These are phyloP conservation scores for Penicillium egyptiacum DNA, from an alignment of 495 filamentous ascomycete species.

Conservation along the genomic window DNA sequence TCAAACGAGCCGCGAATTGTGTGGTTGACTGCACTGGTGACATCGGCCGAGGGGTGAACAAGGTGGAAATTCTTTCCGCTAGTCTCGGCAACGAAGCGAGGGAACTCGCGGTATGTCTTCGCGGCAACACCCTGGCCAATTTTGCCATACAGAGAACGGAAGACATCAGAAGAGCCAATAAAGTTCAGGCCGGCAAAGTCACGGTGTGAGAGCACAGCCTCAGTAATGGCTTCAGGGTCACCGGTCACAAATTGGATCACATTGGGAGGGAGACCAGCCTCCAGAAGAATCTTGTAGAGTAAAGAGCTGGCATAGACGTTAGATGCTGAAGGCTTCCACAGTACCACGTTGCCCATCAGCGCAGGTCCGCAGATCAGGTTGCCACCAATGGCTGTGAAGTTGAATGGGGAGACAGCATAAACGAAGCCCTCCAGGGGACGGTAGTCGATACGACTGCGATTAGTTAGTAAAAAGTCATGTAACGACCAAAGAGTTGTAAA, in stretches of 20 bases:
- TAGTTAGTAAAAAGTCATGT: constrained; percentile 2
- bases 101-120: constrained; percentile 70
- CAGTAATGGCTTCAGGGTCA: constrained; percentile 71
- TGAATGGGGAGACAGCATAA: constrained; percentile 84
- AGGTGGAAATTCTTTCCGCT: constrained; percentile 94
- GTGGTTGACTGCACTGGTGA: constrained; percentile 73
- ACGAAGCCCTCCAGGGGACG: constrained; percentile 84
- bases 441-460: constrained; percentile 64
- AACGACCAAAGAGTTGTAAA: neutral
- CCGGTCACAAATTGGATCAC: constrained; percentile 85
- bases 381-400: constrained; percentile 84
- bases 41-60: constrained; percentile 69
- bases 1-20: constrained; percentile 87
- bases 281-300: constrained; percentile 81
- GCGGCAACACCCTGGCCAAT: constrained; percentile 69
- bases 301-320: constrained; percentile 73
- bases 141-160: constrained; percentile 69
- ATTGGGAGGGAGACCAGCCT: constrained; percentile 75
- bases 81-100: constrained; percentile 81
- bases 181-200: constrained; percentile 79
- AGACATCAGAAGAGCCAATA: constrained; percentile 78
- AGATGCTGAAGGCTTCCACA: constrained; percentile 85
- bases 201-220: constrained; percentile 62
- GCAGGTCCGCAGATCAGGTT: constrained; percentile 74
- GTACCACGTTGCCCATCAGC: constrained; percentile 80